Percentiles rank a stretch among this genome's conserved stretches.
Evolutionary conservation across 495 filamentous ascomycete genomes (phyloP).

Genomic region (Hamigera avellanea): DNA sequence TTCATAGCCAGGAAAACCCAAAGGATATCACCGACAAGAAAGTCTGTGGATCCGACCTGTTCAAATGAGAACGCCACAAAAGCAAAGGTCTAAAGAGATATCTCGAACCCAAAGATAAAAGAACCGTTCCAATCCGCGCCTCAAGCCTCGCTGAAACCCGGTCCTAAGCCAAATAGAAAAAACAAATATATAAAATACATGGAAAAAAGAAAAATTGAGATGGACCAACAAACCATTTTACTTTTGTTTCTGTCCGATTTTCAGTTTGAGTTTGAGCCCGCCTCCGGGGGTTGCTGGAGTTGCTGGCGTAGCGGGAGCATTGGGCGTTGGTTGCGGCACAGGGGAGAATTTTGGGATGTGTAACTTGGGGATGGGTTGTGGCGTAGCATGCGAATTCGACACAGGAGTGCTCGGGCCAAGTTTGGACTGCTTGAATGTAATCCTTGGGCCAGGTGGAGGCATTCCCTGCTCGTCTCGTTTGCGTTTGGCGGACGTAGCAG

Average conservation of each 20-base stretch:
- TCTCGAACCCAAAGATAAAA: no score
- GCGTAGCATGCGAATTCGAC: conserved; percentile 5
- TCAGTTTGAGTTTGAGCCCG: conserved; percentile 32
- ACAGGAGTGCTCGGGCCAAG: conserved; percentile 13
- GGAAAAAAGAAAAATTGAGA: background rate
- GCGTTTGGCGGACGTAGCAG: conserved; percentile 18
- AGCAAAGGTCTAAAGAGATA: no score
- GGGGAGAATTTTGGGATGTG: conserved; percentile 25
- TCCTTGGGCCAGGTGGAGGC: conserved; percentile 26
- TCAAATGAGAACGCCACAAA: no score
- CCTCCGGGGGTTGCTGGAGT: conserved; percentile 24
- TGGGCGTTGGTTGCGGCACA: conserved; percentile 8
- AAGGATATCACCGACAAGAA: no score
- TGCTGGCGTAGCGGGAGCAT: conserved; percentile 12
- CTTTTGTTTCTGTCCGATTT: conserved; percentile 27
- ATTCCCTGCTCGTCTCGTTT: conserved; percentile 33
- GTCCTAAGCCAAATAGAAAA: no score
- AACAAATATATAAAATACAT: conserved; percentile 10
- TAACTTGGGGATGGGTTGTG: conserved; percentile 20
- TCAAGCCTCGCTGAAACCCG: no score
- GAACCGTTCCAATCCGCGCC: no score
- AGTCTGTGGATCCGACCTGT: no score
- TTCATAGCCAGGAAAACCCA: no score
- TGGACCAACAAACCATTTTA: conserved; percentile 1
- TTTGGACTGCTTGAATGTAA: conserved; percentile 37